Percentiles rank a stretch among this genome's conserved stretches.
Conservation (phyloP, 495 filamentous ascomycete species). For the Neurospora hispaniola region DNA sequence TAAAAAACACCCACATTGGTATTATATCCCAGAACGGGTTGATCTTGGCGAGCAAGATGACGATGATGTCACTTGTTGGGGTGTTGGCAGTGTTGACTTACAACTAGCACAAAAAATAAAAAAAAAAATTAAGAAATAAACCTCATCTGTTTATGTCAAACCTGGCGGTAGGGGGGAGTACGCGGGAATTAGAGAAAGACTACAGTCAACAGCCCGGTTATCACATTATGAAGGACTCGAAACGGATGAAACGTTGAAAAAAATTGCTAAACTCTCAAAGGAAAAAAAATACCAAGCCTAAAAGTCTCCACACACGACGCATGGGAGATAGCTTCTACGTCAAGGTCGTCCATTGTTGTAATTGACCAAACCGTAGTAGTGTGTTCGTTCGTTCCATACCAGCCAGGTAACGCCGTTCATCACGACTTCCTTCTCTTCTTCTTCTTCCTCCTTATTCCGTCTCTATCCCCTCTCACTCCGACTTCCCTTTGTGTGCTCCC, state of each 20-base stretch:
- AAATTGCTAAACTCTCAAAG: not conserved
- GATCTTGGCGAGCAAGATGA: too few species aligned
- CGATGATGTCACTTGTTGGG: too few species aligned
- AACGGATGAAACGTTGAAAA: not conserved
- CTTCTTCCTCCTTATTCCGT: too few species aligned
- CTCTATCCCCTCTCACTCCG: not conserved
- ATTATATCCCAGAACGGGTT: too few species aligned
- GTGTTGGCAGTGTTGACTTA: too few species aligned
- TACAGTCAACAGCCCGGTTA: too few species aligned
- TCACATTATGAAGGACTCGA: not conserved
- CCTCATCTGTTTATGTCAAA: too few species aligned
- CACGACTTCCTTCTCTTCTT: not conserved
- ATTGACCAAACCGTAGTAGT: not conserved
- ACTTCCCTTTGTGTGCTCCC: not conserved
- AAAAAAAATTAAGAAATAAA: too few species aligned
- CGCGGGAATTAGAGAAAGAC: too few species aligned
- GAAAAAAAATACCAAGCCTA: not conserved
- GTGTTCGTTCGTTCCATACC: not conserved
- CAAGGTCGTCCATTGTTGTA: not conserved
- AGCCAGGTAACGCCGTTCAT: not conserved
- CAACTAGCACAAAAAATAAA: too few species aligned
- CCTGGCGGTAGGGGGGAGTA: too few species aligned
- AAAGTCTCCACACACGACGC: not conserved
- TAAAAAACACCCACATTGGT: too few species aligned
- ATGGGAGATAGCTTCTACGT: not conserved